phyloP scores from a whole-genome alignment of 140 eudicot genomes.

The Erigeron philadelphicus region DNA sequence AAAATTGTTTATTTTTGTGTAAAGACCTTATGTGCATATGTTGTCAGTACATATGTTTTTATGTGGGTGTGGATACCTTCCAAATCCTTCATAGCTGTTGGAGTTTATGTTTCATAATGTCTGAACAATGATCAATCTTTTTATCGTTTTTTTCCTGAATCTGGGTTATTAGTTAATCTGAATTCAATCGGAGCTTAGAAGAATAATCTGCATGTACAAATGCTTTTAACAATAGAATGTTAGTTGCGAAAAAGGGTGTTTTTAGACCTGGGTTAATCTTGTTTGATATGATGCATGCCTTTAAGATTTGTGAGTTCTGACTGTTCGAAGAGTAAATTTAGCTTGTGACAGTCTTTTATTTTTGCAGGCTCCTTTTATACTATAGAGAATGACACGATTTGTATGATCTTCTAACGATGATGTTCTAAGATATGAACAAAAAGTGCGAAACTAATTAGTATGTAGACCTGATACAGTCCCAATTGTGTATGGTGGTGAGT shows the following conservation, averaged over 20 bases:
- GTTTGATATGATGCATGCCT: neutral
- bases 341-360: neutral
- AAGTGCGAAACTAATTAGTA: too few species aligned
- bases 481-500: too few species aligned
- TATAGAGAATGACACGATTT: neutral
- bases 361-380: neutral
- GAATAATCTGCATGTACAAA: conserved; percentile 21
- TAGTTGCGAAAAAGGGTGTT: neutral
- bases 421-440: too few species aligned
- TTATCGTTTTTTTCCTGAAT: conserved; percentile 21
- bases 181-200: conserved; percentile 18
- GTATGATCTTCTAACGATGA: neutral
- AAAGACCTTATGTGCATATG: conserved; percentile 35
- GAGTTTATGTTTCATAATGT: conserved; percentile 12
- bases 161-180: conserved; percentile 15
- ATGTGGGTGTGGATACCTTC: conserved; percentile 23
- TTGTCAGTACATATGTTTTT: conserved; percentile 25
- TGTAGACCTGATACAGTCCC: too few species aligned
- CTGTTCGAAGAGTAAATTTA: neutral
- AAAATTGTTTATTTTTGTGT: conserved; percentile 24
- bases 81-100: conserved; percentile 17
- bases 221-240: conserved; percentile 14
- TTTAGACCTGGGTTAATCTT: neutral
- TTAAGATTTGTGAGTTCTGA: neutral
- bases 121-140: conserved; percentile 23